Percentiles rank a stretch among this genome's conserved stretches.
Evolutionary conservation across 305 asterid species (phyloP).

Genomic region (Lippia alba): DNA sequence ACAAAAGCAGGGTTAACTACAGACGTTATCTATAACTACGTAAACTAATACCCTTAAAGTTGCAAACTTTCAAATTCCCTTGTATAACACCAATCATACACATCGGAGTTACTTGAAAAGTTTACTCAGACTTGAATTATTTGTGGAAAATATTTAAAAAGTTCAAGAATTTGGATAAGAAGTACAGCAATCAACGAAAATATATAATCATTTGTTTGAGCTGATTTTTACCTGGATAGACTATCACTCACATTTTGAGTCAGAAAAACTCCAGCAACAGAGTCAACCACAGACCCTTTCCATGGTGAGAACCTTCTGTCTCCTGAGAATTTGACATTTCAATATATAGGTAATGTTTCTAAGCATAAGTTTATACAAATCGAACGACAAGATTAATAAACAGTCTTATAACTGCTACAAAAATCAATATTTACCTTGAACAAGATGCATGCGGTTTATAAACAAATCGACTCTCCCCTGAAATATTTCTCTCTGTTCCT

Average conservation of each 20-base stretch:
- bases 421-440: constrained; percentile 50
- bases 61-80: no score
- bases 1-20: no score
- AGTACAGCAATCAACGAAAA: neutral
- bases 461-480: constrained; percentile 31
- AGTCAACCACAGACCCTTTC: constrained; percentile 80
- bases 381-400: no score
- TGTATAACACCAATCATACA: no score
- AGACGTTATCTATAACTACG: no score
- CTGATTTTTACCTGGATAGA: constrained; percentile 61
- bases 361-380: no score
- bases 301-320: constrained; percentile 54
- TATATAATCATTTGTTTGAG: neutral
- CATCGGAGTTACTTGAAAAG: no score
- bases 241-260: constrained; percentile 74
- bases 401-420: no score
- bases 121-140: no score
- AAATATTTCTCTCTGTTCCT: constrained; percentile 26
- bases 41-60: no score
- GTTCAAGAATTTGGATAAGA: neutral
- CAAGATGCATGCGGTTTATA: constrained; percentile 40
- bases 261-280: constrained; percentile 65
- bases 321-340: constrained; percentile 42
- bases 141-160: neutral
- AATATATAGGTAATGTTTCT: constrained; percentile 2